Base-by-base conservation (phyloP, 192 early-diverging fungal genomes). In the Oehlia diaphana region DNA sequence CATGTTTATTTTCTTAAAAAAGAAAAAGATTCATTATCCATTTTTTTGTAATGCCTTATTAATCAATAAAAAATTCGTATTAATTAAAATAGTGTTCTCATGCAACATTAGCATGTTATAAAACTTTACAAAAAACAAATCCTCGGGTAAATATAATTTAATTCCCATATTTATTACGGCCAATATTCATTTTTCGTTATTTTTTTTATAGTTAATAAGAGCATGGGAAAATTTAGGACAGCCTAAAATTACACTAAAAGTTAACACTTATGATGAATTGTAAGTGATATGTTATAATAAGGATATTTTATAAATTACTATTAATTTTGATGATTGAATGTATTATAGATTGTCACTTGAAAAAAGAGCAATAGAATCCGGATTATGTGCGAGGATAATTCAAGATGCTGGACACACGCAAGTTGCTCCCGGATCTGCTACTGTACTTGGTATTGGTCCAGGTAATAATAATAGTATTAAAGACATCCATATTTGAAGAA, bases 401-500 rank as follows among this genome's bases (percentile, higher is more conserved):
- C 88, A 88, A 37, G 98, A 99, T 84, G 98, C 98, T 9, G 98
- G 98, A 13, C 86, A 91, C 49, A 97, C 95, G 35, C 95, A 97
- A 81, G 95, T 99, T 75, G 94, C 93, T 33, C 91, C 96, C 49
- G 96, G 96, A 42, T 95, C 96, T 9, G 84, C 90, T 42, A 99
- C 98, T 2, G 98, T 99, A 12, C 83, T 96, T 44, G 98, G 94
- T 6, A 92, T 99, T 76, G 98, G 98, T 5, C 98, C 98, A 31
- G 97, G 95, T 83, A 68, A 68, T 31, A 26, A 35, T 35, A 42
- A 7, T 28, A 28, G 2, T 33, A n/a, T 23, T 14, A 21, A 28
- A 28, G 8, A 42, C 44, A 26, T 26, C 39, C 31, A 16, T 23
- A n/a, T 42, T 50, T 39, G 1, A 13, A 23, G n/a, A 8, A 63